Percentiles rank a stretch among this genome's conserved stretches.
These are phyloP conservation scores for Stachybotrys chlorohalonatus DNA, from an alignment of 2,329 filamentous ascomycete genomes.

Conservation along the genomic window DNA sequence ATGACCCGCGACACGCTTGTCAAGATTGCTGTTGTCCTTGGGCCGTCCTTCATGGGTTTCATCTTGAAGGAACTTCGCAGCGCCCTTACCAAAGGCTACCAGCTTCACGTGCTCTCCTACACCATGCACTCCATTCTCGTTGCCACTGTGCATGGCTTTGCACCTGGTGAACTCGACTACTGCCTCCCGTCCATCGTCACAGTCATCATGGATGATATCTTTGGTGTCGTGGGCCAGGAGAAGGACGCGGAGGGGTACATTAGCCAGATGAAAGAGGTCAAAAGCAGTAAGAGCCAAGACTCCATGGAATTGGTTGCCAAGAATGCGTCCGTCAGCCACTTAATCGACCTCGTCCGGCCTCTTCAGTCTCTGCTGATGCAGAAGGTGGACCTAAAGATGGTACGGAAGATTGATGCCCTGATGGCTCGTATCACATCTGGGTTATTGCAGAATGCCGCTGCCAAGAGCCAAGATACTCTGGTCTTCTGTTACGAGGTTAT, in stretches of 20 bases:
- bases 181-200: constrained; percentile 69
- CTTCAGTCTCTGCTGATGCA: constrained; percentile 72
- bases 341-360: constrained; percentile 70
- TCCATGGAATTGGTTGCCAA: constrained; percentile 90
- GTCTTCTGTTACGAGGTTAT: constrained; percentile 94
- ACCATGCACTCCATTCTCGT: constrained; percentile 90
- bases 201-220: constrained; percentile 95
- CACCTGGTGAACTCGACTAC: constrained; percentile 81
- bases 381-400: constrained; percentile 72
- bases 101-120: constrained; percentile 89
- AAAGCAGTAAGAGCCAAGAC: constrained; percentile 96
- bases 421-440: constrained; percentile 76
- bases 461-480: constrained; percentile 73
- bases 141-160: constrained; percentile 59
- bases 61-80: constrained; percentile 85
- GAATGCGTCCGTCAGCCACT: constrained; percentile 64
- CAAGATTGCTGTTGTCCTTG: constrained; percentile 73
- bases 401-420: constrained; percentile 85
- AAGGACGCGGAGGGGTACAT: constrained; percentile 96
- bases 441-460: constrained; percentile 70
- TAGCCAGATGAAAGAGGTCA: constrained; percentile 94
- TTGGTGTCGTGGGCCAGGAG: constrained; percentile 84
- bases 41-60: constrained; percentile 78
- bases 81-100: constrained; percentile 77
- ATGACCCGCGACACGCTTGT: constrained; percentile 82